Conservation (phyloP, 257 asterid species). For the Mitragyna speciosa region DNA sequence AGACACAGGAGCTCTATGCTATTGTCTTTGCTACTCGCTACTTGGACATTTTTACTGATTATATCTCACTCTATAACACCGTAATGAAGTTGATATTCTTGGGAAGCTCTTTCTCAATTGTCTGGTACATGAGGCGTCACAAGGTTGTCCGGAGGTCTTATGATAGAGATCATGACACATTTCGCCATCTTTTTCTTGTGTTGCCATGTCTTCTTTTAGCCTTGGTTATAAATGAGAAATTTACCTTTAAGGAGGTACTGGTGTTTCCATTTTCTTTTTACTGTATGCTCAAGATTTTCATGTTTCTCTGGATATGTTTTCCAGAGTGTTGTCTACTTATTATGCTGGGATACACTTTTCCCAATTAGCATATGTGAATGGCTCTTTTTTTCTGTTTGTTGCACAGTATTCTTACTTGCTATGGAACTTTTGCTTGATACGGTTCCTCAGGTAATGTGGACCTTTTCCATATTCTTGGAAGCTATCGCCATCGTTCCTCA, state of each 20-base stretch:
- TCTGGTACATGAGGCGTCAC: conserved; percentile 84
- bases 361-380: not conserved
- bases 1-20: conserved; percentile 87
- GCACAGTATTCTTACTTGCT: conserved; percentile 6
- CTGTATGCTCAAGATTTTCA: not conserved
- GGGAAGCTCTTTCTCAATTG: conserved; percentile 83
- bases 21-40: conserved; percentile 79
- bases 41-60: conserved; percentile 73
- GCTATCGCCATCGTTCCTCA: conserved; percentile 92
- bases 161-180: conserved; percentile 84
- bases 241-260: conserved; percentile 67
- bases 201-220: conserved; percentile 73
- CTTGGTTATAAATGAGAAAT: conserved; percentile 58
- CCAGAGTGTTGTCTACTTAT: not conserved
- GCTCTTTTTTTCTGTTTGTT: not conserved
- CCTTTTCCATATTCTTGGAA: conserved; percentile 79
- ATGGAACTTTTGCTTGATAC: conserved; percentile 8
- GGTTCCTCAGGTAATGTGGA: conserved; percentile 65
- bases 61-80: conserved; percentile 71
- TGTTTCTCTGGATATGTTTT: not conserved
- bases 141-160: conserved; percentile 84
- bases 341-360: not conserved
- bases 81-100: conserved; percentile 76
- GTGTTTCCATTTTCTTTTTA: not conserved
- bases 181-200: conserved; percentile 72